Evolutionary conservation across 176 grass and related monocot genomes (phyloP).

Genomic region (Cymbopogon citratus): DNA sequence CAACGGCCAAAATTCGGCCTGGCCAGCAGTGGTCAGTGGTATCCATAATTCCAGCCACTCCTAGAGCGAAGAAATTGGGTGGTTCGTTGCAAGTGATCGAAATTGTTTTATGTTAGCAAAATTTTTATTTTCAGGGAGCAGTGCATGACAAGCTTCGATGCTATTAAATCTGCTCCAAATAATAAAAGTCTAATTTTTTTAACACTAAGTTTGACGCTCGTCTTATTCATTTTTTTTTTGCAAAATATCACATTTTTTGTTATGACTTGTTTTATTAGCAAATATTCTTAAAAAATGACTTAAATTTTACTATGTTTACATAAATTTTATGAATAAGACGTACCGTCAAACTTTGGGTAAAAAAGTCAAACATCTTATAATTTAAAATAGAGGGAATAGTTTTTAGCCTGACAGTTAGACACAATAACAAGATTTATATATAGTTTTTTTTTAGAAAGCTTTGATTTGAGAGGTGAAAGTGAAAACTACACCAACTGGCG

Average conservation of each 20-base stretch:
- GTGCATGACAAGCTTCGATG: neutral
- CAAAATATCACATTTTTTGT: no score
- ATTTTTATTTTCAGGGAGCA: neutral
- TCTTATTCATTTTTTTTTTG: no score
- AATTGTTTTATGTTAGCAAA: neutral
- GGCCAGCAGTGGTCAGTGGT: neutral
- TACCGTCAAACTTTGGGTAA: no score
- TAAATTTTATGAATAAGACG: no score
- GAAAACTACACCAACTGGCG: neutral
- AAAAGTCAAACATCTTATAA: no score
- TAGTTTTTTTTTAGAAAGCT: neutral
- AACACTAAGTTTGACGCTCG: no score
- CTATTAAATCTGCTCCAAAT: neutral
- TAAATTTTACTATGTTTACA: no score
- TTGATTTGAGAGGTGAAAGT: neutral
- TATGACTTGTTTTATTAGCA: no score
- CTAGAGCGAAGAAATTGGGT: neutral
- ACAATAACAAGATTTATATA: neutral
- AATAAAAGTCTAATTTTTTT: no score
- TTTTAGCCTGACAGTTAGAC: neutral
- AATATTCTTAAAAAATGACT: no score
- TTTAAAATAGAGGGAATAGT: no score
- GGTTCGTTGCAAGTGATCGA: neutral
- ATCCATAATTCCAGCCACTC: neutral
- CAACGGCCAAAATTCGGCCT: neutral